Percentiles rank a stretch among this genome's conserved stretches.
Conservation (phyloP, 176 grass and related monocot genomes). For the Eragrostis curvula region DNA sequence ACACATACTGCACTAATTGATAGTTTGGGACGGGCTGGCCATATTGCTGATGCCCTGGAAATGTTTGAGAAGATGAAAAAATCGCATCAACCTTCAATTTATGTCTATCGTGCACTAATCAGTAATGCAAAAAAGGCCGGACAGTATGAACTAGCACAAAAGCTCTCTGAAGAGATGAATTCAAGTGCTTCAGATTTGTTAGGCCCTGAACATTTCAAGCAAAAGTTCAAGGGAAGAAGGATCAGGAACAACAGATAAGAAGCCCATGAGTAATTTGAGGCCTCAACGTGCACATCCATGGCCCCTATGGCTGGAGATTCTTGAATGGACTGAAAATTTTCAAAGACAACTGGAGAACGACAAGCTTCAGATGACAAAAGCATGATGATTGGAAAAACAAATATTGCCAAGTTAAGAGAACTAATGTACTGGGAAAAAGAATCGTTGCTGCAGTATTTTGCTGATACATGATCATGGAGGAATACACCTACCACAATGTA, state of each 20-base stretch:
- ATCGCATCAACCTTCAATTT: conserved; percentile 62
- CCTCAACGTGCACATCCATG: not conserved
- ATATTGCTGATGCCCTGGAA: conserved; percentile 60
- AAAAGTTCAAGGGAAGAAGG: conserved; percentile 46
- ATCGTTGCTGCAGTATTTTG: not conserved
- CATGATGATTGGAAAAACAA: not conserved
- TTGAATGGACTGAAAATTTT: too few species aligned
- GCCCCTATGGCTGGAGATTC: not conserved
- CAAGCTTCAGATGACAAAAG: conserved; percentile 10
- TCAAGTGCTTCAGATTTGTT: conserved; percentile 53
- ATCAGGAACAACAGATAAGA: conserved; percentile 32
- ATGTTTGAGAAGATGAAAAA: conserved; percentile 77
- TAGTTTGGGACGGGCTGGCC: conserved; percentile 70
- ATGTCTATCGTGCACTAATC: conserved; percentile 82
- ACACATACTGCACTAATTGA: conserved; percentile 76
- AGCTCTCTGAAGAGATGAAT: conserved; percentile 74
- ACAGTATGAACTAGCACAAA: not conserved
- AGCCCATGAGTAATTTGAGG: conserved; percentile 5
- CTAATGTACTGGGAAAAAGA: not conserved
- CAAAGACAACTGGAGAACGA: not conserved
- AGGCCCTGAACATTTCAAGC: conserved; percentile 69
- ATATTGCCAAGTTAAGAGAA: not conserved
- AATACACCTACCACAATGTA: not conserved
- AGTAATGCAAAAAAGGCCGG: conserved; percentile 41
- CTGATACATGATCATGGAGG: not conserved